Percentiles rank a stretch among this genome's conserved stretches.
Evolutionary conservation across 306 rosid species (phyloP).

Genomic region (Castanea sativa): DNA sequence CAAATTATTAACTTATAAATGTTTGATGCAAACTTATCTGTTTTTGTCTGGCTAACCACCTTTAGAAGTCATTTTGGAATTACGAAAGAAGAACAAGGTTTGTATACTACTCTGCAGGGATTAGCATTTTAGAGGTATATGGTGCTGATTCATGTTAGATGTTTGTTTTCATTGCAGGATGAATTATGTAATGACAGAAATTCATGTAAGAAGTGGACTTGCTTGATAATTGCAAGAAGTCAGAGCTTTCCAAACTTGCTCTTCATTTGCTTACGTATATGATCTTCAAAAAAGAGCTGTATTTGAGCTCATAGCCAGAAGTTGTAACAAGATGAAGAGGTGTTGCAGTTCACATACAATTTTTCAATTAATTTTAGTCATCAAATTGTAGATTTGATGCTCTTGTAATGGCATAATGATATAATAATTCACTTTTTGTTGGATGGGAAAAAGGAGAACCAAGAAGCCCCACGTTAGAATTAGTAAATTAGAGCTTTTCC

Average conservation of each 20-base stretch:
- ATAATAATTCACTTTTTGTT: not conserved
- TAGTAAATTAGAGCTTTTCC: not conserved
- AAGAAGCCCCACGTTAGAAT: not conserved
- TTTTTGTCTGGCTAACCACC: conserved; percentile 67
- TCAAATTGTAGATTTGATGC: no score
- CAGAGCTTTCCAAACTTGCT: not conserved
- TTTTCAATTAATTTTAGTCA: no score
- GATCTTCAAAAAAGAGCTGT: not conserved
- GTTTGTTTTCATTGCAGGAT: conserved; percentile 41
- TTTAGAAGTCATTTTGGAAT: conserved; percentile 64
- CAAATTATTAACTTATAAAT: not conserved
- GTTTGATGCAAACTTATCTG: not conserved
- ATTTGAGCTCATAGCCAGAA: not conserved
- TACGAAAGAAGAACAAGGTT: conserved; percentile 70
- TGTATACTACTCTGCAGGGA: not conserved
- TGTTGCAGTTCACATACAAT: not conserved
- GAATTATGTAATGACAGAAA: conserved; percentile 62
- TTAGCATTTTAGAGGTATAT: not conserved
- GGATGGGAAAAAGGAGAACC: not conserved
- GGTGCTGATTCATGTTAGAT: conserved; percentile 1
- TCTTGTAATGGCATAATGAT: not conserved
- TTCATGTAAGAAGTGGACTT: conserved; percentile 60
- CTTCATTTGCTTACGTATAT: not conserved
- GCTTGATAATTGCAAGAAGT: not conserved
- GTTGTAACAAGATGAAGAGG: not conserved